Evolutionary conservation across 2,329 filamentous ascomycete species (phyloP).

Genomic region (Scedosporium minutisporum): DNA sequence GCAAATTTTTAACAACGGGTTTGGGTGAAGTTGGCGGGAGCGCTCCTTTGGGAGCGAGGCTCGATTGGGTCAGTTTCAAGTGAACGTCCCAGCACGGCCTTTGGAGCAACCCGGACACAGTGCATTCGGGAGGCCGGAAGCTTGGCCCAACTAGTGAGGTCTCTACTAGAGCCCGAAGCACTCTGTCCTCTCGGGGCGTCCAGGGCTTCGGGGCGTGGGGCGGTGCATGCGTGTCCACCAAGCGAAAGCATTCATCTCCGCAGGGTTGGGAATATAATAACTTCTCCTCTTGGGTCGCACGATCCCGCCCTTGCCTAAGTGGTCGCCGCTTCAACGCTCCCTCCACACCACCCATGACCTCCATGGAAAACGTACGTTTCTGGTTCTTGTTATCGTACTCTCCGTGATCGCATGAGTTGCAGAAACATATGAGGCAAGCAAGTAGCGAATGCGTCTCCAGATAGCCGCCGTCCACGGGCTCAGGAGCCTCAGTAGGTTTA

Average conservation of each 20-base stretch:
- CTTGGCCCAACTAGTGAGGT: slow-evolving; percentile 31
- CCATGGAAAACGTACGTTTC: slow-evolving; percentile 45
- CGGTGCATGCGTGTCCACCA: neutral
- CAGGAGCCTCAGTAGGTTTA: slow-evolving; percentile 19
- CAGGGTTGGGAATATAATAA: slow-evolving; percentile 6
- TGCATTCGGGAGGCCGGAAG: slow-evolving; percentile 34
- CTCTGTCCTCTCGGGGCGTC: slow-evolving; percentile 37
- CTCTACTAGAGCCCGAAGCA: slow-evolving; percentile 37
- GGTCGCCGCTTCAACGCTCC: slow-evolving; percentile 6
- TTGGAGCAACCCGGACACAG: slow-evolving; percentile 38
- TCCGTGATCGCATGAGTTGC: slow-evolving; percentile 52
- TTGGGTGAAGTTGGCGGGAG: slow-evolving; percentile 19
- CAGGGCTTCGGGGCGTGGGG: slow-evolving; percentile 23
- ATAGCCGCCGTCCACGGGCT: slow-evolving; percentile 17
- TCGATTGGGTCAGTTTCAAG: slow-evolving; percentile 14
- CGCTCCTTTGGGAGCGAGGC: slow-evolving; percentile 13
- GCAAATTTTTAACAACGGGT: slow-evolving; percentile 29
- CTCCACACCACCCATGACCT: slow-evolving; percentile 13
- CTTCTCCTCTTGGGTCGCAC: slow-evolving; percentile 1
- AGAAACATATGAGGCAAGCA: slow-evolving; percentile 49
- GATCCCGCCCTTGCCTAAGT: slow-evolving; percentile 4
- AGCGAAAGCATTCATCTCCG: slow-evolving; percentile 6
- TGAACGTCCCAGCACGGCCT: slow-evolving; percentile 44
- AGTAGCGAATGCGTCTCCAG: slow-evolving; percentile 46
- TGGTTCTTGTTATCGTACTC: slow-evolving; percentile 45